A percentile compares a stretch with the other conserved stretches of the same genome.
phyloP scores from a whole-genome alignment of 169 alveolate genomes.

The Plasmodium ovale region DNA sequence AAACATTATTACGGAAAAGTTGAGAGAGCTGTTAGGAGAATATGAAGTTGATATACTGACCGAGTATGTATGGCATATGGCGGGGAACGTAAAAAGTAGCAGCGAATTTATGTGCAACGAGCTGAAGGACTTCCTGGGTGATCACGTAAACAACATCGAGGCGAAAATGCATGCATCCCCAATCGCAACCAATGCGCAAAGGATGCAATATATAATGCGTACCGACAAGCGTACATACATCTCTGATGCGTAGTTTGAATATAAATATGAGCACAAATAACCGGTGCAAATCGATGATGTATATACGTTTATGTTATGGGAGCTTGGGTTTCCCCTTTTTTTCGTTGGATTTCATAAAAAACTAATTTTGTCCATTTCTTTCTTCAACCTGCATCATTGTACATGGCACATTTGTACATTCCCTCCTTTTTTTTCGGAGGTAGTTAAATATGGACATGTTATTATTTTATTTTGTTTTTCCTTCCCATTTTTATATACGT shows the following conservation, averaged over 20 bases:
- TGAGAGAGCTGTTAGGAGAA: slow-evolving; percentile 66
- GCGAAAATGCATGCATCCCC: too few species aligned
- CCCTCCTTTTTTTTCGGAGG: not conserved
- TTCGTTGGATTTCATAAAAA: too few species aligned
- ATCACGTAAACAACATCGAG: slow-evolving; percentile 30
- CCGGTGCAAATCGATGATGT: too few species aligned
- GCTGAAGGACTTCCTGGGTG: slow-evolving; percentile 70
- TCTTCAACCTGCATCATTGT: too few species aligned
- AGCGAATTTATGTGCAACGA: slow-evolving; percentile 54
- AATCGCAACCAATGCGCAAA: not conserved
- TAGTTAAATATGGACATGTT: not conserved
- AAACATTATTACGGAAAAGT: slow-evolving; percentile 50
- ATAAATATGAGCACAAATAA: too few species aligned
- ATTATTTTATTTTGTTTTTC: not conserved
- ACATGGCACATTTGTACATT: not conserved
- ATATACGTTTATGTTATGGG: too few species aligned
- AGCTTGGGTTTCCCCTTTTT: too few species aligned
- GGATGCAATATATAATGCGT: not conserved
- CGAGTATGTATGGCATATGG: slow-evolving; percentile 77
- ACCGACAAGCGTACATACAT: too few species aligned
- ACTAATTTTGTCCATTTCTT: too few species aligned
- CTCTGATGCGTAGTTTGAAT: too few species aligned
- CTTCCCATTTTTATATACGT: not conserved
- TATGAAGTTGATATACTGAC: slow-evolving; percentile 74
- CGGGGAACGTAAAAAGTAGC: slow-evolving; percentile 44